Base-by-base conservation (phyloP, 495 filamentous ascomycete genomes). In the Penicillium chermesinum region DNA sequence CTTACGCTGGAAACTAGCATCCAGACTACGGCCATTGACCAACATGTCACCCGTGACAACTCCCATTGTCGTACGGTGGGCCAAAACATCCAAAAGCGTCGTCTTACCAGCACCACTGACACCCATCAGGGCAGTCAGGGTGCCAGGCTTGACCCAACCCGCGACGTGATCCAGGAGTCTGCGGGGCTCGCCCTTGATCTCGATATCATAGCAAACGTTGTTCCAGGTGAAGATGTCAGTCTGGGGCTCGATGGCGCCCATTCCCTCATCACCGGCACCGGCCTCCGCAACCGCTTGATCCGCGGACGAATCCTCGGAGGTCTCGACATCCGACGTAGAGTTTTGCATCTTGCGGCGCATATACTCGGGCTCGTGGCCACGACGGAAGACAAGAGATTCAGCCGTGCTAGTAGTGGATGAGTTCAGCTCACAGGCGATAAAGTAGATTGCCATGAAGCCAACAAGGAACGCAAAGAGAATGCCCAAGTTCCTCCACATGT, bases 1-100 rank as follows among this genome's bases (percentile, higher is more conserved):
- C 69, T 91, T 91, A 30, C 90, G 82, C 59, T 91, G 88, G 74
- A 95, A 95, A 0, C 85, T 88, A 10, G 74, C 68, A 57, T 93
- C 87, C 13, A 83, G 62, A 0, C 56, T 61, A 8, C 58, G 48
- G 4, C 78, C 78, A 55, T 80, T 71, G 1, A 81, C 73, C 7
- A 79, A 54, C 59, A 81, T 74, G 16, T 74, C 67, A 3, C 77
- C 78, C 3, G 63, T 68, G 3, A 81, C 67, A 3, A 75, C 69
- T 22, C 79, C 78, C 1, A 44, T 34, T 8, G 65, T 62, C 8
- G 71, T 67, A 4, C 81, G 66, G 25, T 73, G 82, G 14, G 65
- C 63, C 10, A 74, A 54, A 10, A 67, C 62, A 51, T 74, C 65
- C 7, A 74, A 49, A 5, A 82, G 55, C 0, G 79, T 82, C 7